Percentiles rank a stretch among this genome's conserved stretches.
These are phyloP conservation scores for Marasmius fiardii DNA, from an alignment of 1,284 basidiomycete species.

Conservation along the genomic window DNA sequence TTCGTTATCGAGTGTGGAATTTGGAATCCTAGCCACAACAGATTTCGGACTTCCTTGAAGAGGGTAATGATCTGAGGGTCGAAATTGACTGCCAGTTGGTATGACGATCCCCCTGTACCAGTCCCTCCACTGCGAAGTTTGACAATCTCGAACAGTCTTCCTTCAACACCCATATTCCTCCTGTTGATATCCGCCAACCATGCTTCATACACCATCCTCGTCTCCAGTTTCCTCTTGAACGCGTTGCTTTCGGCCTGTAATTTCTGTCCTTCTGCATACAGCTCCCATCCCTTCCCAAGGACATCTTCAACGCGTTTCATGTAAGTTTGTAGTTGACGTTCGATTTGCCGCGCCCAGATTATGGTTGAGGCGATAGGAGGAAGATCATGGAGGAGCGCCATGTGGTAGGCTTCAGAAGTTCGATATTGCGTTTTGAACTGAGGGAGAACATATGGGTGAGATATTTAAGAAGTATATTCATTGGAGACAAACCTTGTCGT, in stretches of 20 bases:
- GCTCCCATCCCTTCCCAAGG: conserved; percentile 96
- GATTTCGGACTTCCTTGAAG: conserved; percentile 96
- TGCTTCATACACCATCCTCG: conserved; percentile 90
- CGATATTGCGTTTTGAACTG: conserved; percentile 94
- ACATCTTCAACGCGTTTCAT: conserved; percentile 99
- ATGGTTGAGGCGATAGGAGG: conserved; percentile 97
- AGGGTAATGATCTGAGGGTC: conserved; percentile 97
- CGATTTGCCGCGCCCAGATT: conserved; percentile 98
- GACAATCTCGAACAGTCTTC: conserved; percentile 95
- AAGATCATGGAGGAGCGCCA: conserved; percentile 97
- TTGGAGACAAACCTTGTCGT: conserved; percentile 72
- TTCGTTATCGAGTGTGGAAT: conserved; percentile 94
- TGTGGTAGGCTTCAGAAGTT: conserved; percentile 93
- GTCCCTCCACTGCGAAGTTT: conserved; percentile 68
- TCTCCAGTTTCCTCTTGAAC: conserved; percentile 96
- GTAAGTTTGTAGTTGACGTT: conserved; percentile 92
- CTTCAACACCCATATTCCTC: conserved; percentile 88
- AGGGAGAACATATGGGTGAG: conserved; percentile 11
- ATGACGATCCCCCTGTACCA: conserved; percentile 21
- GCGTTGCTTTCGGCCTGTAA: conserved; percentile 89
- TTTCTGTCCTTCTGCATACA: conserved; percentile 98
- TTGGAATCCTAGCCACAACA: conserved; percentile 94
- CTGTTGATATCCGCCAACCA: conserved; percentile 96
- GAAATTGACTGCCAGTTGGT: conserved; percentile 93
- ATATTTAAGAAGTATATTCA: conserved; percentile 4